Conservation (phyloP, 2,329 filamentous ascomycete genomes). For the Gnomoniopsis sp. region DNA sequence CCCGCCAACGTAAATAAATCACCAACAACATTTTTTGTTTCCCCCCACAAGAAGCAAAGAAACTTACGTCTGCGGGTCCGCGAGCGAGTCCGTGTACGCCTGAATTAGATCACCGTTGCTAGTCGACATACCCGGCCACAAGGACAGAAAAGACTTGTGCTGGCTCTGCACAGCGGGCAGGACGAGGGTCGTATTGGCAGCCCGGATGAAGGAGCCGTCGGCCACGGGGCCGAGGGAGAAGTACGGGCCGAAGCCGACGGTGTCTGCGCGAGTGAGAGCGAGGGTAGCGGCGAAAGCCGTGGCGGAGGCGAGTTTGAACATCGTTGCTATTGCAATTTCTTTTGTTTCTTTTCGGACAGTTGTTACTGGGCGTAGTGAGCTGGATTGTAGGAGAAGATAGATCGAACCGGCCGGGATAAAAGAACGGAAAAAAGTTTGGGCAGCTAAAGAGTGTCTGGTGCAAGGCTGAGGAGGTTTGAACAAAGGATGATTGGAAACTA, state of each 20-base stretch:
- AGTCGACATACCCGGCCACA: slow-evolving; percentile 8
- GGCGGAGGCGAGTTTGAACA: background rate
- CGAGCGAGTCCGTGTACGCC: background rate
- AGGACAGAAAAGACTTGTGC: background rate
- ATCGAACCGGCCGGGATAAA: no score
- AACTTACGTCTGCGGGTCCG: background rate
- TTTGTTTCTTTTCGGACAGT: no score
- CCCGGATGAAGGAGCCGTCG: slow-evolving; percentile 1
- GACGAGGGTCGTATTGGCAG: slow-evolving; percentile 5
- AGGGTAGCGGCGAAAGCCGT: background rate
- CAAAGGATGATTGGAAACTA: no score
- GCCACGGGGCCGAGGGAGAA: slow-evolving; percentile 4
- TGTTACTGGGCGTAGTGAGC: no score
- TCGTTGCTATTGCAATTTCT: no score
- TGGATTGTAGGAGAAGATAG: no score
- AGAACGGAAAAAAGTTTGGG: no score
- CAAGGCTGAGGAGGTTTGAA: no score
- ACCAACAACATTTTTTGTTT: no score
- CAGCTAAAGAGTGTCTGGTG: no score
- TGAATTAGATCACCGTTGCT: slow-evolving; percentile 6
- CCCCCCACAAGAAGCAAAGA: background rate
- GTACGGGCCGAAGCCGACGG: background rate
- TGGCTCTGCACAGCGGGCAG: background rate
- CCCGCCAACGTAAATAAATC: no score
- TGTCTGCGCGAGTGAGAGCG: background rate